These are phyloP conservation scores for Yamadazyma phyllophila DNA, from an alignment of 805 yeast species.

Conservation along the genomic window DNA sequence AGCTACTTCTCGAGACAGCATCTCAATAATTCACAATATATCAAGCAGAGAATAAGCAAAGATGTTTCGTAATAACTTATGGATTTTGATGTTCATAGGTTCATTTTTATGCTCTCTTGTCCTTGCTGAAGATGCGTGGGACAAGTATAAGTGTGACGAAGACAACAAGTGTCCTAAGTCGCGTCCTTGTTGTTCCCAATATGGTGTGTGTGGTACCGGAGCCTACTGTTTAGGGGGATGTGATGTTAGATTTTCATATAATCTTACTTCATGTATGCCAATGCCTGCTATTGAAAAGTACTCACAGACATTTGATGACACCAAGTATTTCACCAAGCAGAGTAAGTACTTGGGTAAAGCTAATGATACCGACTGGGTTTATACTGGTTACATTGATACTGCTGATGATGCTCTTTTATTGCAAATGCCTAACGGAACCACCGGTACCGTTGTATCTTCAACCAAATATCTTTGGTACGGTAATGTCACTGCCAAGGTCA, in stretches of 20 bases:
- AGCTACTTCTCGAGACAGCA: too few species aligned
- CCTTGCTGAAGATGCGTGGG: slow-evolving; percentile 12
- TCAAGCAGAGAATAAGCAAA: neutral
- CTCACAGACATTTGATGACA: slow-evolving; percentile 32
- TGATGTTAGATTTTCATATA: slow-evolving; percentile 69
- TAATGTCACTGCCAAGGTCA: slow-evolving; percentile 63
- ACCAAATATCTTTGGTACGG: slow-evolving; percentile 88
- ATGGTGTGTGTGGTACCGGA: slow-evolving; percentile 80
- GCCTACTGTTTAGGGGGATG: slow-evolving; percentile 82
- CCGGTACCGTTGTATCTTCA: slow-evolving; percentile 80
- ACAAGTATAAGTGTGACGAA: slow-evolving; percentile 44
- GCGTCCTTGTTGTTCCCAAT: slow-evolving; percentile 82
- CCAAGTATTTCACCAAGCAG: slow-evolving; percentile 20
- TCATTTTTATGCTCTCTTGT: slow-evolving; percentile 9
- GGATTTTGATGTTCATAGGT: slow-evolving; percentile 5
- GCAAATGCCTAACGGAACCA: slow-evolving; percentile 74
- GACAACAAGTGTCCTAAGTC: slow-evolving; percentile 66
- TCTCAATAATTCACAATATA: too few species aligned
- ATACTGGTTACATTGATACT: slow-evolving; percentile 54
- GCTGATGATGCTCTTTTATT: slow-evolving; percentile 53
- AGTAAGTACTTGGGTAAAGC: slow-evolving; percentile 67
- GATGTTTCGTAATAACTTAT: slow-evolving; percentile 5
- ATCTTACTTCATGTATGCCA: slow-evolving; percentile 75
- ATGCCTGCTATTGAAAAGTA: slow-evolving; percentile 64
- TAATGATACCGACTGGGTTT: slow-evolving; percentile 64